phyloP scores from a whole-genome alignment of 805 yeast genomes.

The Candida rishiriensis region DNA sequence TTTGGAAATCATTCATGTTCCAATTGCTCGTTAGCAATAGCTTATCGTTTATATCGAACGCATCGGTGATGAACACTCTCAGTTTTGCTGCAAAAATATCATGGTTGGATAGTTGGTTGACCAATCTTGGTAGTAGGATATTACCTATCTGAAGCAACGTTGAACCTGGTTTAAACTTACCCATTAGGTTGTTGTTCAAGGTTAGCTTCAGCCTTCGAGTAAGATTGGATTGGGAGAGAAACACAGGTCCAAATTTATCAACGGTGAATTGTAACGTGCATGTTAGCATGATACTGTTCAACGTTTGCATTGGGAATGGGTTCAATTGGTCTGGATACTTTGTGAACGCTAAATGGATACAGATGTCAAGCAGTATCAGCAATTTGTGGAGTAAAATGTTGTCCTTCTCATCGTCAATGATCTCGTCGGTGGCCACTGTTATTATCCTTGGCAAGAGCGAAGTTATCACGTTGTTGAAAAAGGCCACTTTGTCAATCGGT shows the following conservation, averaged over 20 bases:
- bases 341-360: conserved; percentile 14
- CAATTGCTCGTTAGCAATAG: conserved; percentile 25
- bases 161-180: conserved; percentile 31
- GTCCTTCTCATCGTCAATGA: conserved; percentile 1
- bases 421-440: background rate
- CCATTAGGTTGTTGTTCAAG: conserved; percentile 21
- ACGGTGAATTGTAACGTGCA: conserved; percentile 19
- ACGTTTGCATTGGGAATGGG: conserved; percentile 25
- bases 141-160: conserved; percentile 27
- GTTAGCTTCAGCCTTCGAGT: conserved; percentile 21
- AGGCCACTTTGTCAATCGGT: conserved; percentile 6
- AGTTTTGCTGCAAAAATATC: conserved; percentile 22
- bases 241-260: conserved; percentile 15
- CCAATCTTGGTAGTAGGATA: conserved; percentile 18
- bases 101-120: conserved; percentile 16
- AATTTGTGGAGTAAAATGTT: conserved; percentile 3
- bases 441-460: too few species aligned
- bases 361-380: conserved; percentile 20
- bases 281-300: conserved; percentile 19
- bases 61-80: conserved; percentile 18
- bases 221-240: conserved; percentile 9
- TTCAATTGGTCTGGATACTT: conserved; percentile 6
- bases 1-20: conserved; percentile 19
- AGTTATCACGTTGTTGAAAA: conserved; percentile 14
- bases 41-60: conserved; percentile 29